phyloP scores from a whole-genome alignment of 805 yeast species.

The Candida awuae region DNA sequence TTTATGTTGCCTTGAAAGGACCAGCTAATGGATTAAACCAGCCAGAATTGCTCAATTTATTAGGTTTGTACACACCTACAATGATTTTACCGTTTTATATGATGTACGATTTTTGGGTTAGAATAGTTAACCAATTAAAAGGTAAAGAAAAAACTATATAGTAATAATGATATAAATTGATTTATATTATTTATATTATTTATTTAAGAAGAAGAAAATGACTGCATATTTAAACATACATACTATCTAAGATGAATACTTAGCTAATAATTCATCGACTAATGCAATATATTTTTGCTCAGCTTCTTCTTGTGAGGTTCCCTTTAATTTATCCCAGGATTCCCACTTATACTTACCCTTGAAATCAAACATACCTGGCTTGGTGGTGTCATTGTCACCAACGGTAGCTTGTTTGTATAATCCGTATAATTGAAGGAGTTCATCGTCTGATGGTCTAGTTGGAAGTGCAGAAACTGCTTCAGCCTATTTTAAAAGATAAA shows the following conservation, averaged over 20 bases:
- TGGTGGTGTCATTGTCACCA: slow-evolving; percentile 82
- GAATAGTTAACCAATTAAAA: slow-evolving; percentile 7
- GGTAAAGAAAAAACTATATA: slow-evolving; percentile 1
- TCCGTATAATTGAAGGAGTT: slow-evolving; percentile 79
- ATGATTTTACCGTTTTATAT: slow-evolving; percentile 55
- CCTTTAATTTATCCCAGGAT: slow-evolving; percentile 86
- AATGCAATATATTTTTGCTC: slow-evolving; percentile 70
- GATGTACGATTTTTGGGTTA: slow-evolving; percentile 34
- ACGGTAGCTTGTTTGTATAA: slow-evolving; percentile 94
- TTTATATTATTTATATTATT: neutral
- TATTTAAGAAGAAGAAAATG: no score
- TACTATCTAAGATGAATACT: slow-evolving; percentile 31
- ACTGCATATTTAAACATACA: no score
- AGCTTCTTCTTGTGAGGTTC: slow-evolving; percentile 83
- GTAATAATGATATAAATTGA: neutral
- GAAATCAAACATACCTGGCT: slow-evolving; percentile 89
- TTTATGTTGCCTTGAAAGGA: slow-evolving; percentile 33
- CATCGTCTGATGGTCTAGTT: slow-evolving; percentile 78
- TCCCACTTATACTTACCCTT: slow-evolving; percentile 98
- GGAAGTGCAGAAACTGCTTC: slow-evolving; percentile 68
- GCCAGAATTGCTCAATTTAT: slow-evolving; percentile 35
- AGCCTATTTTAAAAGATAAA: slow-evolving; percentile 41
- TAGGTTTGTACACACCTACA: slow-evolving; percentile 61
- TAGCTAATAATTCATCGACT: slow-evolving; percentile 54
- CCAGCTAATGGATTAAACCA: slow-evolving; percentile 33